Evolutionary conservation across 1,284 basidiomycete genomes (phyloP).

Genomic region (Lentinula novae-zelandiae): DNA sequence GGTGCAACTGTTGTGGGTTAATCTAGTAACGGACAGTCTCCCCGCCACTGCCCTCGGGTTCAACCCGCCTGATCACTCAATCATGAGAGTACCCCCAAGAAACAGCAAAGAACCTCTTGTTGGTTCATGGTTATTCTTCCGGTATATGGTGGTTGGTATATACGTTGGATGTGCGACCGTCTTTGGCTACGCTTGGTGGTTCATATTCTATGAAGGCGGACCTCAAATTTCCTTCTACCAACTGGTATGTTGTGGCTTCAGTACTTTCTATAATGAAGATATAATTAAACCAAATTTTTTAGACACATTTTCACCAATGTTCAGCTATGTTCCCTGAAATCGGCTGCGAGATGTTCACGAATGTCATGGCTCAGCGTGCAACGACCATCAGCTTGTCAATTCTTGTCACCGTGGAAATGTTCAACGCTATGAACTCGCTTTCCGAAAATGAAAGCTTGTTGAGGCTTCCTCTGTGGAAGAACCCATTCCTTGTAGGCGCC

Average conservation of each 20-base stretch:
- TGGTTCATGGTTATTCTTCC: conserved; percentile 91
- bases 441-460: conserved; percentile 97
- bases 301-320: conserved; percentile 97
- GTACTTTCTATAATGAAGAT: conserved; percentile 1
- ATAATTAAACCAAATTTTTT: conserved; percentile 14
- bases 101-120: conserved; percentile 88
- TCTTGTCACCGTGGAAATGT: conserved; percentile 95
- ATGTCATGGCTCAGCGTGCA: conserved; percentile 79
- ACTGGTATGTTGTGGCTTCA: conserved; percentile 57
- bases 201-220: conserved; percentile 84
- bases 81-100: conserved; percentile 92
- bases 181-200: conserved; percentile 99
- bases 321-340: conserved; percentile 77
- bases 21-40: conserved; percentile 92
- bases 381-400: conserved; percentile 96
- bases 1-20: conserved; percentile 97
- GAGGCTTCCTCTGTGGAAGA: conserved; percentile 88
- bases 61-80: conserved; percentile 94
- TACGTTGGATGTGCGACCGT: conserved; percentile 97
- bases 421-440: conserved; percentile 98
- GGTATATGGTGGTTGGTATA: conserved; percentile 89
- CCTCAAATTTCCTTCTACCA: conserved; percentile 94
- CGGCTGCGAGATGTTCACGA: conserved; percentile 92
- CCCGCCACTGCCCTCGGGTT: conserved; percentile 98
- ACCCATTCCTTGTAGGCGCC: conserved; percentile 86